A percentile compares a stretch with the other conserved stretches of the same genome.
Evolutionary conservation across 129 eudicot species (phyloP).

Genomic region (Centaurea solstitialis): DNA sequence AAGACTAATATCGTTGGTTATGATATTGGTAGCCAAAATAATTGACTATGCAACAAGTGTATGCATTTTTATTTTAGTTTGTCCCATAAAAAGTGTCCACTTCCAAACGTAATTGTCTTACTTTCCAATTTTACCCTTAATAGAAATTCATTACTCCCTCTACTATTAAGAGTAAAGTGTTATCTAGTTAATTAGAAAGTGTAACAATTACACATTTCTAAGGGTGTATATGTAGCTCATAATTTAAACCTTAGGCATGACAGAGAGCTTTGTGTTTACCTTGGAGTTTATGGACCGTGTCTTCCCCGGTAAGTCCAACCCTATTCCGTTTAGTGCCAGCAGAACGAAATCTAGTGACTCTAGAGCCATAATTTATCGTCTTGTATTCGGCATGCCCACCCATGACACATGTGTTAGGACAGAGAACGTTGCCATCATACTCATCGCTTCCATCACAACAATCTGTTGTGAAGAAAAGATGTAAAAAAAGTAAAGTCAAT

Average conservation of each 20-base stretch:
- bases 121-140: too few relatives aligned
- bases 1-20: background rate
- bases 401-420: constrained; percentile 88
- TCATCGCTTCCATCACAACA: constrained; percentile 99
- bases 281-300: constrained; percentile 48
- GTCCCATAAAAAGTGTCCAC: background rate
- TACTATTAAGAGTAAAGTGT: too few relatives aligned
- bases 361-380: constrained; percentile 37
- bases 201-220: background rate
- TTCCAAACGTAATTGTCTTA: background rate
- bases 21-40: background rate
- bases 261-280: constrained; percentile 41
- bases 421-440: constrained; percentile 57
- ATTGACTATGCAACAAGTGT: background rate
- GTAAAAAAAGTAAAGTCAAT: background rate
- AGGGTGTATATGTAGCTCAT: background rate
- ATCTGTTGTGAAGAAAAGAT: constrained; percentile 38
- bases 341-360: constrained; percentile 20
- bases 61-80: background rate
- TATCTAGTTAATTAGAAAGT: background rate
- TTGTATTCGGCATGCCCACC: constrained; percentile 78
- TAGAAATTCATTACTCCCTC: background rate
- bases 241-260: background rate
- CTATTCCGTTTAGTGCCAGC: constrained; percentile 33
- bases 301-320: constrained; percentile 33